These are phyloP conservation scores for Pichia membranifaciens DNA, from an alignment of 805 yeast species.

Conservation along the genomic window DNA sequence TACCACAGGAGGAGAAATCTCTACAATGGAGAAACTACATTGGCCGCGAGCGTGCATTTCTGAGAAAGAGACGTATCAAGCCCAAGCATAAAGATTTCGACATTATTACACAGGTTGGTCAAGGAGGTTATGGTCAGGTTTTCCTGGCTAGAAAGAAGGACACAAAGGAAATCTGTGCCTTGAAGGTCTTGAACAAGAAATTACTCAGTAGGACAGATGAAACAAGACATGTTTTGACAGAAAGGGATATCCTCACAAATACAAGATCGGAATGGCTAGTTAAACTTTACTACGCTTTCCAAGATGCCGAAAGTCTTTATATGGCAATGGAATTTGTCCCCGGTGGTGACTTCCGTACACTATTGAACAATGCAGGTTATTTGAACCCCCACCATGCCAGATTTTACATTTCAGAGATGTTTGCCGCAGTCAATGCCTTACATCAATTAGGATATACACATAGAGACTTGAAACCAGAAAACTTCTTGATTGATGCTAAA, in stretches of 20 bases:
- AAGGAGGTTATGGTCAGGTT: conserved; percentile 99
- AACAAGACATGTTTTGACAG: conserved; percentile 91
- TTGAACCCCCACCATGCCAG: conserved; percentile 93
- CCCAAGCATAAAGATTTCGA: conserved; percentile 95
- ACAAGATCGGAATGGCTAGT: conserved; percentile 96
- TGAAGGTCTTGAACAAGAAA: conserved; percentile 85
- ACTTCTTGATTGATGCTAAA: conserved; percentile 79
- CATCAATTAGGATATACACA: conserved; percentile 96
- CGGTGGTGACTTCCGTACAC: conserved; percentile 96
- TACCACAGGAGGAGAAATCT: conserved; percentile 36
- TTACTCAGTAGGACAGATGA: conserved; percentile 85
- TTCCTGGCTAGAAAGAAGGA: conserved; percentile 90
- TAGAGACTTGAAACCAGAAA: conserved; percentile 94
- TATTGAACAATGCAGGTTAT: conserved; percentile 88
- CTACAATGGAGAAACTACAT: conserved; percentile 72
- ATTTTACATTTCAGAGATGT: conserved; percentile 94
- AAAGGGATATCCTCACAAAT: conserved; percentile 93
- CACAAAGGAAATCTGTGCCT: conserved; percentile 90
- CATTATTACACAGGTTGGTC: conserved; percentile 97
- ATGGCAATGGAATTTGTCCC: conserved; percentile 99
- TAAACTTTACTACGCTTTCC: conserved; percentile 88
- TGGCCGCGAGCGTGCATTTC: conserved; percentile 75
- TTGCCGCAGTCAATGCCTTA: conserved; percentile 85
- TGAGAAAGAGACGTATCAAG: conserved; percentile 84
- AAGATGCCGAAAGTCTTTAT: conserved; percentile 82